These are phyloP conservation scores for Puccinia horiana DNA, from an alignment of 1,284 basidiomycete species.

Conservation along the genomic window DNA sequence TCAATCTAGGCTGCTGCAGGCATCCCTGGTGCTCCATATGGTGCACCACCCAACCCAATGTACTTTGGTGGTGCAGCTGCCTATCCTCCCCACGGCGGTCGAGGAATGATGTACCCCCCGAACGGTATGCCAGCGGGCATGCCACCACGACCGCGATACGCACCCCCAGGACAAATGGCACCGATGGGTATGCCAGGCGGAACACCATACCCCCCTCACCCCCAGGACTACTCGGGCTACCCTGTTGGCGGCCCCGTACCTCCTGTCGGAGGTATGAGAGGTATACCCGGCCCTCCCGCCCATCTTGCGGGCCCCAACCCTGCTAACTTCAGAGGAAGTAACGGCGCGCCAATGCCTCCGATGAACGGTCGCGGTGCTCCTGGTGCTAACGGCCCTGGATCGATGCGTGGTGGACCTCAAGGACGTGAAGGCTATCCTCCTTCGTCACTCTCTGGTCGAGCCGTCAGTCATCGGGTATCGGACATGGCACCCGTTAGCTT, in stretches of 20 bases:
- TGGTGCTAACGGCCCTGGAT: slow-evolving; percentile 17
- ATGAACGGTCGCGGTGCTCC: slow-evolving; percentile 47
- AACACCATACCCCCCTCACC: slow-evolving; percentile 54
- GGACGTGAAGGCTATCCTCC: slow-evolving; percentile 28
- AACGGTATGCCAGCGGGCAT: slow-evolving; percentile 70
- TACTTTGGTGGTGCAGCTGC: slow-evolving; percentile 53
- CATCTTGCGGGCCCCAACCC: slow-evolving; percentile 51
- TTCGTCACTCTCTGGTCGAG: slow-evolving; percentile 26
- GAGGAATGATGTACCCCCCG: slow-evolving; percentile 71
- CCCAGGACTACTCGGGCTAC: slow-evolving; percentile 59
- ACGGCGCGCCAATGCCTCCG: slow-evolving; percentile 17
- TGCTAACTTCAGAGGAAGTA: slow-evolving; percentile 38
- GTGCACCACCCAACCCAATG: slow-evolving; percentile 52
- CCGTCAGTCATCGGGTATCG: slow-evolving; percentile 27
- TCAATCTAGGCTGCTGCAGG: slow-evolving; percentile 69
- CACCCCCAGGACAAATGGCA: slow-evolving; percentile 71
- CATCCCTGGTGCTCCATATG: slow-evolving; percentile 67
- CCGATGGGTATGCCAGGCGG: slow-evolving; percentile 65
- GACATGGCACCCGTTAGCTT: slow-evolving; percentile 54
- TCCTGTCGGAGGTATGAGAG: slow-evolving; percentile 51
- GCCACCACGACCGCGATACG: slow-evolving; percentile 79
- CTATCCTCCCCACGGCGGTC: slow-evolving; percentile 67
- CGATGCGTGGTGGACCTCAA: slow-evolving; percentile 26
- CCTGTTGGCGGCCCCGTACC: slow-evolving; percentile 60
- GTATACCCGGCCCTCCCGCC: slow-evolving; percentile 53